Base-by-base conservation (phyloP, 83 land plant species). In the Larix sibirica region DNA sequence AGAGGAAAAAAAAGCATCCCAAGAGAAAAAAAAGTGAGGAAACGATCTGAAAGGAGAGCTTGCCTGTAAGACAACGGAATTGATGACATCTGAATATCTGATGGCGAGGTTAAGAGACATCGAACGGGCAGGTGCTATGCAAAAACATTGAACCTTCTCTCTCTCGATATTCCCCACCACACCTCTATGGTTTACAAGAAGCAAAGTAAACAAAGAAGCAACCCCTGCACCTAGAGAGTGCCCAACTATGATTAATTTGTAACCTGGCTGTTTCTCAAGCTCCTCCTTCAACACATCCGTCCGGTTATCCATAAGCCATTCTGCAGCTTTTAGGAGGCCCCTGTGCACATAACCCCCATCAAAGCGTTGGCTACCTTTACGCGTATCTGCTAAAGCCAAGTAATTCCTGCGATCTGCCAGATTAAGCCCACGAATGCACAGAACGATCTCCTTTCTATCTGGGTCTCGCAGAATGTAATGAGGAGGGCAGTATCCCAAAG, bases 191-290 rank as follows among this genome's bases (percentile, higher is more conserved):
- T 95, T 95, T 3, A 88, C 94, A 60, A 87, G 88, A 18, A 92
- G 77, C 62, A 95, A 81, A 23, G 94, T 83, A 81, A 94, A 50
- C 83, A 97, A 78, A 38, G 98, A 81, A 40, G 96, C 99, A 40
- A 97, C 94, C 12, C 99, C 99, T 0, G 99, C 95, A 3, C 99
- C 99, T 78, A 97, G 82, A 40, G 99, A 97, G 58, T 97, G 99
- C 42, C 99, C 99, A 3, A 91, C 92, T 78, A 94, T 90, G 24
- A 87, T 89, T 84, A 97, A 70, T 31, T 62, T 86, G 81, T 91
- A 95, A 0, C 73, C 24, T 59, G 82, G 77, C 62, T 93, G 88
- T 33, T 77, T 87, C 76, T 86, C 88, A 87, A 86, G 79, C 80
- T 87, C 68, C 79, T 54, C 12, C 81, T 67, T 78, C 47, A 95